Base-by-base conservation (phyloP, 768 basidiomycete genomes). In the Lactarius sanguifluus region DNA sequence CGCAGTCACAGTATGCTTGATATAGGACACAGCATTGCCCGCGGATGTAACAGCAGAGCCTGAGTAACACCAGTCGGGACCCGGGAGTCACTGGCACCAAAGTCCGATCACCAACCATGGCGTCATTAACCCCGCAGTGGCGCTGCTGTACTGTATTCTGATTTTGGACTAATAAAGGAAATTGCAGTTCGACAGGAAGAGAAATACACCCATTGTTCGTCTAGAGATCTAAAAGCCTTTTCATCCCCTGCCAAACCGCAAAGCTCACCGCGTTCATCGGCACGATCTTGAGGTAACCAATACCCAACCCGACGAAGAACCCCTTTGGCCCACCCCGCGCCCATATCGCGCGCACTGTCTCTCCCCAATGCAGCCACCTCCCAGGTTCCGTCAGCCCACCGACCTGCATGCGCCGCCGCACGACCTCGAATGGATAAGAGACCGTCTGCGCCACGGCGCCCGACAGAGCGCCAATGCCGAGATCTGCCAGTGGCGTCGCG, bases 181-280 rank as follows among this genome's bases (percentile, higher is more conserved):
- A 30, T 18, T 23, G 25, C 50, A 12, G 23, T 40, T 12, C 15
- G 52, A 47, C 9, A 10, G 20, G 38, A n/a, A n/a, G n/a, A n/a
- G n/a, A 4, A 9, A 47, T 20, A 47, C 45, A 47, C 8, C 45
- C 9, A 47, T n/a, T 18, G 8, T 16, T 40, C 32, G 12, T 66
- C 79, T 76, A 76, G 73, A 76, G 67, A 13, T 68, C 76, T 30
- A 77, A 58, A 40, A 88, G 58, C 56, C 86, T 78, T 78, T 91
- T 91, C 73, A 85, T 82, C 66, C 85, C 80, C 75, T 95, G 91
- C 95, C 95, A 97, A n/a, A 89, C 90, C 12, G 92, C 82, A 72
- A 89, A 96, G 75, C 90, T 92, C 64, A 96, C 89, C 65, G 94
- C 93, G 28, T 89, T 96, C 95, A 98, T 96, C 15, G 96, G 96